Base-by-base conservation (phyloP, 164 flowering plant genomes). In the Stephania japonica region DNA sequence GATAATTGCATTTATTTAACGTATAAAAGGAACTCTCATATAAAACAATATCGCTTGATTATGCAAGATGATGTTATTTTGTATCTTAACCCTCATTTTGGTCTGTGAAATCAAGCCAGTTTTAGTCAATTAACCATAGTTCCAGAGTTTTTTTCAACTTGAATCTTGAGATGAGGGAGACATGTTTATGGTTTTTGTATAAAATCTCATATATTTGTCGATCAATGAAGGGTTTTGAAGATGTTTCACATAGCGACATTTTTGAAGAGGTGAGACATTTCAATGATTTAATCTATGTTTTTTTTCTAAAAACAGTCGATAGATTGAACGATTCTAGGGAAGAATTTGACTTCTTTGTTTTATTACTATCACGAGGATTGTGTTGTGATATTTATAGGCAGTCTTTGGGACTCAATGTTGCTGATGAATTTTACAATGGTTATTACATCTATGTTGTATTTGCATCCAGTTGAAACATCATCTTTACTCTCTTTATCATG, bases 241-340 rank as follows among this genome's bases (percentile, higher is more conserved):
- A 90, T 67, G 76, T 78, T 77, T 85, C 91, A 67, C 73, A 79
- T 62, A 92, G 98, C 75, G 87, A 88, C 80, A 74, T 88, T 69
- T 92, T 94, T 82, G 89, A 86, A 80, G 97, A 94, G 97, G 98
- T 92, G 68, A 49, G 49, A 6, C 61, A 8, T n/a, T n/a, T n/a
- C n/a, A n/a, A n/a, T n/a, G n/a, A 47, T 73, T 7, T 63, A 24
- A 64, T 18, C 23, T 10, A 5, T n/a, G n/a, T n/a, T n/a, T n/a
- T n/a, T n/a, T n/a, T n/a, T n/a, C 64, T 59, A 59, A 59, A 6
- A 23, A 44, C 8, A 42, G 44, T 67, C 13, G 24, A 13, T 67
- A 32, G 43, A 14, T 67, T 67, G 23, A 3, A 16, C 23, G 16
- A 18, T 3, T 42, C 23, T 19, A 18, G 19, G 63, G 63, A 18